A percentile compares a stretch with the other conserved stretches of the same genome.
These are phyloP conservation scores for Colletotrichum sp. DNA, from an alignment of 2,329 filamentous ascomycete genomes.

Conservation along the genomic window DNA sequence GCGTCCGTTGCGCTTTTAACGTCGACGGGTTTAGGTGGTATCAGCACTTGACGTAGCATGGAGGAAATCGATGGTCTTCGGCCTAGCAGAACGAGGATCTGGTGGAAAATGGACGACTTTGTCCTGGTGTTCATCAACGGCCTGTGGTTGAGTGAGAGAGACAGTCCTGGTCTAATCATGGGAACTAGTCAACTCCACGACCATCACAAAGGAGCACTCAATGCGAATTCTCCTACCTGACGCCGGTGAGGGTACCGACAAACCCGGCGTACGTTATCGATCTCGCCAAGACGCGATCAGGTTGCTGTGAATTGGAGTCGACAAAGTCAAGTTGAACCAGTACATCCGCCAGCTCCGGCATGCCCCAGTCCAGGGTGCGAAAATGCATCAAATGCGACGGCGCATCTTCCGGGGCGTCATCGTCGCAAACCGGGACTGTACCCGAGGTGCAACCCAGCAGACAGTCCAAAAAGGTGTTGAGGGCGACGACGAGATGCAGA, in stretches of 20 bases:
- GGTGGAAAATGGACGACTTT: conserved; percentile 48
- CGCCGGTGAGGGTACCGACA: conserved; percentile 54
- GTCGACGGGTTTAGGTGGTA: not conserved
- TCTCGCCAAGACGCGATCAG: conserved; percentile 45
- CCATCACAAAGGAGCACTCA: not conserved
- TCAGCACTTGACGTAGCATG: conserved; percentile 43
- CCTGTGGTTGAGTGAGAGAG: conserved; percentile 55
- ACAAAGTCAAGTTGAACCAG: conserved; percentile 58
- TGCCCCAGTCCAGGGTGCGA: conserved; percentile 58
- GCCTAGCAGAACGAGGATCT: conserved; percentile 59
- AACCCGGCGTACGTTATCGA: conserved; percentile 56
- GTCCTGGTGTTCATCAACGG: conserved; percentile 49
- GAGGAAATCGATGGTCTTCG: conserved; percentile 57
- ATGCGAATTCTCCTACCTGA: conserved; percentile 35
- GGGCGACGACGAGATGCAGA: conserved; percentile 60
- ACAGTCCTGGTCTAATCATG: conserved; percentile 40
- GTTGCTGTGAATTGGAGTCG: conserved; percentile 28
- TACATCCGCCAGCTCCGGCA: conserved; percentile 53
- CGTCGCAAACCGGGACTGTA: conserved; percentile 18
- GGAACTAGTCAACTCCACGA: not conserved
- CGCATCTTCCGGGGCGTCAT: not conserved
- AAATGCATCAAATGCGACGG: conserved; percentile 52
- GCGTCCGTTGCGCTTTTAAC: not conserved
- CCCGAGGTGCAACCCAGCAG: conserved; percentile 69
- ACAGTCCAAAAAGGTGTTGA: conserved; percentile 65